These are phyloP conservation scores for Falciphora oryzae DNA, from an alignment of 2,329 filamentous ascomycete species.

Conservation along the genomic window DNA sequence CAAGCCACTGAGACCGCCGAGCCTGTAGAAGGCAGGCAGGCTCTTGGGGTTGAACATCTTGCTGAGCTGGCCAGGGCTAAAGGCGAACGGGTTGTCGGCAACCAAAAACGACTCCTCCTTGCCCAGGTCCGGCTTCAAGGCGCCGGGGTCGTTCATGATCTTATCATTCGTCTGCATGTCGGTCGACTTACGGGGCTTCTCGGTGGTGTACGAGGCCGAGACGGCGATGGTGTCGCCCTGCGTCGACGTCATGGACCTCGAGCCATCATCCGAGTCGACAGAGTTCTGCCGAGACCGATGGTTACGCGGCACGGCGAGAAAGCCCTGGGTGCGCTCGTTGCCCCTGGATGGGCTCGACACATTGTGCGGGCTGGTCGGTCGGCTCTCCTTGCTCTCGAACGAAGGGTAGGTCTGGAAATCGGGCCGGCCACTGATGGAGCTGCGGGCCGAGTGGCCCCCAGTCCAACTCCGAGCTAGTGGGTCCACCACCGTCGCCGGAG, in stretches of 20 bases:
- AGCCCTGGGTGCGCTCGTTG: slow-evolving; percentile 44
- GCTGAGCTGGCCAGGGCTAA: slow-evolving; percentile 73
- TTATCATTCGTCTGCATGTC: slow-evolving; percentile 37
- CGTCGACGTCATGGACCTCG: slow-evolving; percentile 47
- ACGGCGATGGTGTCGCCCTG: slow-evolving; percentile 59
- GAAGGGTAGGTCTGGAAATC: slow-evolving; percentile 52
- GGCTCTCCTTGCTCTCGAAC: slow-evolving; percentile 60
- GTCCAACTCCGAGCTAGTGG: slow-evolving; percentile 22
- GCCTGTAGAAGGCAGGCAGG: slow-evolving; percentile 69
- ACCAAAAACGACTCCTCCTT: slow-evolving; percentile 72
- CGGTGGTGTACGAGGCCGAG: slow-evolving; percentile 37
- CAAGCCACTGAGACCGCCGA: slow-evolving; percentile 73
- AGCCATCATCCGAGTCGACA: slow-evolving; percentile 59
- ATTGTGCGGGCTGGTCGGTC: slow-evolving; percentile 68
- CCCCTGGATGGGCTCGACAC: slow-evolving; percentile 51
- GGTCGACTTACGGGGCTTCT: slow-evolving; percentile 31
- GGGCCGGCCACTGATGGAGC: slow-evolving; percentile 19
- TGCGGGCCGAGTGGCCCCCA: slow-evolving; percentile 10
- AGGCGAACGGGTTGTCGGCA: slow-evolving; percentile 78
- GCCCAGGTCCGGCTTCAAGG: slow-evolving; percentile 68
- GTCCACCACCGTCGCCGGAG: slow-evolving; percentile 30
- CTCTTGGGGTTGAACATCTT: slow-evolving; percentile 91
- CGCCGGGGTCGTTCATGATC: slow-evolving; percentile 60
- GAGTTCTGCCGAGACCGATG: slow-evolving; percentile 61
- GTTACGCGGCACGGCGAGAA: slow-evolving; percentile 60